Base-by-base conservation (phyloP, 2,329 filamentous ascomycete species). In the Ceratocystis variospora region DNA sequence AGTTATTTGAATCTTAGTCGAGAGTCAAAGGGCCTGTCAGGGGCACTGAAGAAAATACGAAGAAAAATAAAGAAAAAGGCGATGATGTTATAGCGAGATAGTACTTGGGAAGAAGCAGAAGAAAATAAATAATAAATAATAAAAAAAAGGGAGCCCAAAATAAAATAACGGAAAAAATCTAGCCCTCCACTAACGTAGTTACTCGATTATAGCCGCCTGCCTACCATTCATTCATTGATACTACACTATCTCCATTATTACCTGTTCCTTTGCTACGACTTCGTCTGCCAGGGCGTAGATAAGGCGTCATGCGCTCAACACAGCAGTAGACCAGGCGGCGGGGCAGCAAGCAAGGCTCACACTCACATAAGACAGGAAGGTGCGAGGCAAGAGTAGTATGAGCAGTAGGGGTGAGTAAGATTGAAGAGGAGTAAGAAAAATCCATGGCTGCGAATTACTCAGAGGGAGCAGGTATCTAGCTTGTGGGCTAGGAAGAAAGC, bases 11-110 rank as follows among this genome's bases (percentile, higher is more conserved):
- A 41, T 41, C 37, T 41, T 41, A 44, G 19, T 10, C 28, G 15
- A 50, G 37, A 46, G 46, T 25, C 33, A 22, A 25, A 45, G n/a
- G 62, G 17, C 41, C 22, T 55, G 31, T 45, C 57, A 66, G 61
- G 59, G 57, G 57, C 37, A 41, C 46, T 55, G n/a, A 55, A 41
- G 50, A 57, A 59, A n/a, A 41, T 41, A 41, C 37, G 37, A 41
- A 12, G 10, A 41, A 12, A 41, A 28, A 28, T 28, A 41, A 37
- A 31, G 19, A 55, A 37, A n/a, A 33, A 33, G 55, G 7, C 33
- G 17, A 33, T 31, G 55, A 37, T 10, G 50, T 7, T 22, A 25
- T 53, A 25, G 19, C 3, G 22, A n/a, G 19, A 22, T 3, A 15
- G 50, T 55, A 5, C 6, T 28, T 33, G 12, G 46, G 48, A 48